Evolutionary conservation across 106 monocot genomes (phyloP).

Genomic region (Allium sativum): DNA sequence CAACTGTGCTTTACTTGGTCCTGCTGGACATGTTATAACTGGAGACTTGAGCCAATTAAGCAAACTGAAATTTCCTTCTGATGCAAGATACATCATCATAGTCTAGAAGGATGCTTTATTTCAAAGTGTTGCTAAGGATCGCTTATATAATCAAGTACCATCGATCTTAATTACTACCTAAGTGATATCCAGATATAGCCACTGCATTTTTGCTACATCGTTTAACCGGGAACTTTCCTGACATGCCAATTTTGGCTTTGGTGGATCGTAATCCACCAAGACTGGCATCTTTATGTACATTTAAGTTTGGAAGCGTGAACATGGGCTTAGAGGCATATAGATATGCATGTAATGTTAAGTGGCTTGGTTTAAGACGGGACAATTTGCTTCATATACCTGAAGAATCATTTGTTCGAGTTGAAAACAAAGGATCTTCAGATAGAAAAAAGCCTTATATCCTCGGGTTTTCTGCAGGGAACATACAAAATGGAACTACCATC

Average conservation of each 20-base stretch:
- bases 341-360: constrained; percentile 96
- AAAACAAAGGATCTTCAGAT: constrained; percentile 64
- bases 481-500: constrained; percentile 38
- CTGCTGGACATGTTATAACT: constrained; percentile 72
- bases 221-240: constrained; percentile 46
- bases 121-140: constrained; percentile 84
- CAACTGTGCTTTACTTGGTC: constrained; percentile 71
- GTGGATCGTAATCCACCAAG: constrained; percentile 98
- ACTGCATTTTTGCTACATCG: constrained; percentile 66
- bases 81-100: constrained; percentile 86
- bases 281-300: constrained; percentile 76
- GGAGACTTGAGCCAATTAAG: constrained; percentile 63
- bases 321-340: constrained; percentile 89
- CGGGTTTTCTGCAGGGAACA: constrained; percentile 47
- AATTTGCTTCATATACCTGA: constrained; percentile 54
- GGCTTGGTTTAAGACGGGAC: constrained; percentile 70
- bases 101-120: constrained; percentile 99
- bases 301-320: constrained; percentile 79
- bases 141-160: constrained; percentile 70
- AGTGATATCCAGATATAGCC: constrained; percentile 93
- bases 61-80: constrained; percentile 54
- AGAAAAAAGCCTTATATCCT: constrained; percentile 76
- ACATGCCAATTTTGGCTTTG: constrained; percentile 62
- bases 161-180: constrained; percentile 85
- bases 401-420: constrained; percentile 32